phyloP scores from a whole-genome alignment of 2,329 filamentous ascomycete genomes.

The Dichotomopilus funicola region DNA sequence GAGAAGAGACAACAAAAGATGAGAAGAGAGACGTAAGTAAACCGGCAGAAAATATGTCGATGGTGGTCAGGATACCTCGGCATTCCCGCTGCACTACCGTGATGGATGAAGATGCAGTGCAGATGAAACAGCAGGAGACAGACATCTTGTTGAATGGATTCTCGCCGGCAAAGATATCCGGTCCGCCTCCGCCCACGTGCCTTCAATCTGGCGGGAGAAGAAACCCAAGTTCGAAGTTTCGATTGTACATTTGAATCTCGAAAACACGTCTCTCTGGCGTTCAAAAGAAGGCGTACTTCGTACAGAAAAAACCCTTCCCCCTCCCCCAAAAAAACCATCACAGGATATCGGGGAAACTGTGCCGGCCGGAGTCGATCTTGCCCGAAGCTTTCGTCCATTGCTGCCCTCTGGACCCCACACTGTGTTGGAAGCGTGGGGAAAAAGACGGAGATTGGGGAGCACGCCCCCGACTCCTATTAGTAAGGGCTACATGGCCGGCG shows the following conservation, averaged over 20 bases:
- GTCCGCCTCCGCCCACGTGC: conserved; percentile 1
- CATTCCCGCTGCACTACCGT: neutral
- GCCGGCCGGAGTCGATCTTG: conserved; percentile 1
- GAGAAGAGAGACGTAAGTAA: too few relatives aligned
- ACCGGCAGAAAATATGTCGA: too few relatives aligned
- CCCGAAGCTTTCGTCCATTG: neutral
- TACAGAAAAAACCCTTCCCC: too few relatives aligned
- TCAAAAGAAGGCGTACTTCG: too few relatives aligned
- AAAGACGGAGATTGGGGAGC: too few relatives aligned
- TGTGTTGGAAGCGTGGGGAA: neutral
- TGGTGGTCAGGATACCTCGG: neutral
- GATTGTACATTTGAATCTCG: neutral
- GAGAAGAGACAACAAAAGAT: too few relatives aligned
- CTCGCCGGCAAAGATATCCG: neutral
- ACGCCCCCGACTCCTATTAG: too few relatives aligned
- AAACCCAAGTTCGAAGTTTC: neutral
- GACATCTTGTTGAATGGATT: conserved; percentile 4
- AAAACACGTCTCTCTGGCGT: neutral
- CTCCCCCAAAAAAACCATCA: too few relatives aligned
- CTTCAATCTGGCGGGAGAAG: neutral
- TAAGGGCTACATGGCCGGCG: too few relatives aligned
- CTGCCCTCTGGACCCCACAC: conserved; percentile 2
- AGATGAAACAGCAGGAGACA: conserved; percentile 9
- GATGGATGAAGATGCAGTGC: neutral
- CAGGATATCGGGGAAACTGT: neutral